These are phyloP conservation scores for Aspergillus hortae DNA, from an alignment of 2,329 filamentous ascomycete genomes.

Conservation along the genomic window DNA sequence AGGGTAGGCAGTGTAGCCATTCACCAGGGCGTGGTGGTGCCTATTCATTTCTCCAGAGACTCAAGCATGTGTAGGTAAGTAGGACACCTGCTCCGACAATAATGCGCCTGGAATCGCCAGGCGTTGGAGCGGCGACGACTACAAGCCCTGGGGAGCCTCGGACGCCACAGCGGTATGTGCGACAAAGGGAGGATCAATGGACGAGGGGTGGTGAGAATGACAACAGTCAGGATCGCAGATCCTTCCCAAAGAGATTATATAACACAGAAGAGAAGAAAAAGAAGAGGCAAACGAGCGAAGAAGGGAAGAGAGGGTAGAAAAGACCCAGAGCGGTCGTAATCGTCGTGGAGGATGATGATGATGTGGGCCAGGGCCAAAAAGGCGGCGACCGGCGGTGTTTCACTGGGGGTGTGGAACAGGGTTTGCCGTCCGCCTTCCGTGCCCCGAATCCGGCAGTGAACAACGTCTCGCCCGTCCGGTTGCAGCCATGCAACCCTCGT, in stretches of 20 bases:
- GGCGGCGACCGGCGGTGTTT: neutral
- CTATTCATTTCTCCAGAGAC: constrained; percentile 68
- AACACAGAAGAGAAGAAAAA: neutral
- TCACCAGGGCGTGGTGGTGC: constrained; percentile 82
- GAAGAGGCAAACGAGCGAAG: neutral
- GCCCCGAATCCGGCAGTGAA: constrained; percentile 12
- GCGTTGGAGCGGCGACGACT: constrained; percentile 6
- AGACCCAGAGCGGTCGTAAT: neutral
- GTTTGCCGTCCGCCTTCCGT: neutral
- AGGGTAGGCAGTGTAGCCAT: constrained; percentile 69
- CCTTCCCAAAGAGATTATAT: neutral
- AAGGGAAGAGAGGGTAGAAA: neutral
- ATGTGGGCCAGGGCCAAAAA: too few species aligned
- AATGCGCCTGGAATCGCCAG: constrained; percentile 4
- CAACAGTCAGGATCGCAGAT: constrained; percentile 1
- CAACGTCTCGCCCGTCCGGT: constrained; percentile 12
- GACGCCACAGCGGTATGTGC: neutral
- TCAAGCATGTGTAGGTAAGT: constrained; percentile 30
- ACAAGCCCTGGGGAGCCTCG: neutral
- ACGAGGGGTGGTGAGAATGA: neutral
- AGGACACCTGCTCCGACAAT: constrained; percentile 5
- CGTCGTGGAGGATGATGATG: too few species aligned
- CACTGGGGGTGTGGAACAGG: neutral
- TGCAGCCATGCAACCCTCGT: constrained; percentile 12
- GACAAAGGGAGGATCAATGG: neutral